These are phyloP conservation scores for Phytophthora meadii DNA, from an alignment of 352 stramenopile species.

Conservation along the genomic window DNA sequence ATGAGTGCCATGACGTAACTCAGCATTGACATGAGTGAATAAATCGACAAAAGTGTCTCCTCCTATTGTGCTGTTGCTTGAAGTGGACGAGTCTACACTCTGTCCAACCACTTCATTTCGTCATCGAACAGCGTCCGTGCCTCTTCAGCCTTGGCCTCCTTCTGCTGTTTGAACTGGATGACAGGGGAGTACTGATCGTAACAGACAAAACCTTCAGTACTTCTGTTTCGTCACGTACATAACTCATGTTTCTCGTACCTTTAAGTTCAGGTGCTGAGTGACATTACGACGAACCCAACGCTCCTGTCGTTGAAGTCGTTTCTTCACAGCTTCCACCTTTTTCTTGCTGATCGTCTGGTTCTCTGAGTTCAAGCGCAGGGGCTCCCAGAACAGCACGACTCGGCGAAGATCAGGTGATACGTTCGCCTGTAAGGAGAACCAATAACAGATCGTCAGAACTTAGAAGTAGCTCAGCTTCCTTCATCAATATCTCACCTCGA, in stretches of 20 bases:
- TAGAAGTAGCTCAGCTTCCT: neutral
- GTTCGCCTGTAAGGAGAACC: constrained; percentile 50
- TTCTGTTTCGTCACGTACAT: neutral
- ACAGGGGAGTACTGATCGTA: constrained; percentile 72
- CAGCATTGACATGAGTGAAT: constrained; percentile 25
- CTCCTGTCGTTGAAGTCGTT: constrained; percentile 67
- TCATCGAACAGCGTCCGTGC: constrained; percentile 68
- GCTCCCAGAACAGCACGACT: constrained; percentile 79
- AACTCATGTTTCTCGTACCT: constrained; percentile 43
- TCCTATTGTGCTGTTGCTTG: constrained; percentile 20
- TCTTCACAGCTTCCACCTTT: constrained; percentile 70
- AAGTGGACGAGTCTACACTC: constrained; percentile 22
- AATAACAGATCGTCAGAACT: constrained; percentile 1
- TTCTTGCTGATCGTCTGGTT: constrained; percentile 82
- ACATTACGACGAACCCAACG: constrained; percentile 75
- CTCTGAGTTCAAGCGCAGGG: constrained; percentile 66
- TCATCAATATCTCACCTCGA: constrained; percentile 51
- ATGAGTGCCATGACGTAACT: constrained; percentile 27
- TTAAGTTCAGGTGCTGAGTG: constrained; percentile 80
- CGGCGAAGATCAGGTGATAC: constrained; percentile 72
- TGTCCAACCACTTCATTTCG: constrained; percentile 84
- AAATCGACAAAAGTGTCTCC: constrained; percentile 21
- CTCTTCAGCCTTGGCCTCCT: constrained; percentile 68
- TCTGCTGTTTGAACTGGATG: constrained; percentile 81
- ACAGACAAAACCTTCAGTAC: constrained; percentile 1